Conservation (phyloP, 257 asterid species). For the Jaltomata sinuosa region DNA sequence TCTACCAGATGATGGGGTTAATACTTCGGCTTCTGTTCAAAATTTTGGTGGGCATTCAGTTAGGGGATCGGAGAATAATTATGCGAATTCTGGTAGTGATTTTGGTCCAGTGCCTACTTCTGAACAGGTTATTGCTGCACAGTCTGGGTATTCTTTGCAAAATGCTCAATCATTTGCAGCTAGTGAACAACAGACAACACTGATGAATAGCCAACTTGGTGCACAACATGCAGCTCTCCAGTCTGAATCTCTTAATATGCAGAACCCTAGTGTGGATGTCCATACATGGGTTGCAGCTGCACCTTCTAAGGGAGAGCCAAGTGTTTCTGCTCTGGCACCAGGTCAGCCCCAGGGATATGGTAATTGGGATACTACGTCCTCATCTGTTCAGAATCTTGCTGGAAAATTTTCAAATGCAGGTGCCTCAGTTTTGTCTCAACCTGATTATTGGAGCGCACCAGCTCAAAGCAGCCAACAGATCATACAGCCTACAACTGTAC, state of each 20-base stretch:
- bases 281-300: constrained; percentile 27
- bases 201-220: constrained; percentile 30
- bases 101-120: constrained; percentile 43
- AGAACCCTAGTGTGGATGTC: constrained; percentile 36
- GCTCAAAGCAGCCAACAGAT: constrained; percentile 45
- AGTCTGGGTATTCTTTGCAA: constrained; percentile 22
- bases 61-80: constrained; percentile 6
- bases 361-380: constrained; percentile 31
- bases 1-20: constrained; percentile 24
- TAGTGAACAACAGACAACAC: constrained; percentile 31
- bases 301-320: constrained; percentile 21
- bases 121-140: constrained; percentile 24
- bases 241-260: constrained; percentile 25
- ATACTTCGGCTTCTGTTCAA: constrained; percentile 33
- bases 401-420: constrained; percentile 42
- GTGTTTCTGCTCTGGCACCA: constrained; percentile 16
- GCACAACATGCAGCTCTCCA: constrained; percentile 16
- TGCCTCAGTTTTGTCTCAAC: constrained; percentile 32
- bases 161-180: constrained; percentile 16
- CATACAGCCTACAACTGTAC: constrained; percentile 38
- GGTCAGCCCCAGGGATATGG: constrained; percentile 42
- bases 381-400: constrained; percentile 41
- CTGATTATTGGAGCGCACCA: constrained; percentile 54
- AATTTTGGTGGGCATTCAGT: constrained; percentile 29
- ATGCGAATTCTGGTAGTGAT: constrained; percentile 13